These are phyloP conservation scores for Phylloboletellus chloephorus DNA, from an alignment of 1,284 basidiomycete genomes.

Conservation along the genomic window DNA sequence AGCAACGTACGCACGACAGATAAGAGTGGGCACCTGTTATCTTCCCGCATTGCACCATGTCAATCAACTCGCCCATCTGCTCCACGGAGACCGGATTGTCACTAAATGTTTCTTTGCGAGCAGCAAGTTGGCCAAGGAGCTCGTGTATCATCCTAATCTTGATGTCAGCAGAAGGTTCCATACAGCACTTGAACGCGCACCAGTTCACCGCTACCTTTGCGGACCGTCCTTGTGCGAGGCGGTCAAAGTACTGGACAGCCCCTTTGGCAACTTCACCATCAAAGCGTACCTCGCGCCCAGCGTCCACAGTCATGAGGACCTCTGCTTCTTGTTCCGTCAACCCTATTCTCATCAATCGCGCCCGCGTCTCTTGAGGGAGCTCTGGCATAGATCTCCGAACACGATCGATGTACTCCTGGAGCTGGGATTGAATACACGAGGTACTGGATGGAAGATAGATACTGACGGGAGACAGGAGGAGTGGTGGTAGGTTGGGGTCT, in stretches of 20 bases:
- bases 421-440: not conserved
- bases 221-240: conserved; percentile 50
- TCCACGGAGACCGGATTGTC: conserved; percentile 55
- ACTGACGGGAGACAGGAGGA: conserved; percentile 59
- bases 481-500: conserved; percentile 85
- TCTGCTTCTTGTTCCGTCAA: conserved; percentile 66
- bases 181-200: conserved; percentile 39
- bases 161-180: conserved; percentile 3
- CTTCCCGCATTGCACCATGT: conserved; percentile 60
- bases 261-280: conserved; percentile 52
- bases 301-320: conserved; percentile 72
- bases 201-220: conserved; percentile 80
- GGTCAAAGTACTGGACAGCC: conserved; percentile 74
- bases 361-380: conserved; percentile 65
- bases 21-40: conserved; percentile 54
- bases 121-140: conserved; percentile 70
- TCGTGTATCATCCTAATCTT: conserved; percentile 78
- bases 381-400: conserved; percentile 67
- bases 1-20: not conserved
- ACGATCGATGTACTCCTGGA: conserved; percentile 54
- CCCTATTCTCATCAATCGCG: conserved; percentile 50
- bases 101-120: conserved; percentile 55
- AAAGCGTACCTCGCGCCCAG: conserved; percentile 53
- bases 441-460: not conserved
- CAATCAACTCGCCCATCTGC: conserved; percentile 75